Base-by-base conservation (phyloP, 2,329 filamentous ascomycete species). In the Elsinoe arachidis region DNA sequence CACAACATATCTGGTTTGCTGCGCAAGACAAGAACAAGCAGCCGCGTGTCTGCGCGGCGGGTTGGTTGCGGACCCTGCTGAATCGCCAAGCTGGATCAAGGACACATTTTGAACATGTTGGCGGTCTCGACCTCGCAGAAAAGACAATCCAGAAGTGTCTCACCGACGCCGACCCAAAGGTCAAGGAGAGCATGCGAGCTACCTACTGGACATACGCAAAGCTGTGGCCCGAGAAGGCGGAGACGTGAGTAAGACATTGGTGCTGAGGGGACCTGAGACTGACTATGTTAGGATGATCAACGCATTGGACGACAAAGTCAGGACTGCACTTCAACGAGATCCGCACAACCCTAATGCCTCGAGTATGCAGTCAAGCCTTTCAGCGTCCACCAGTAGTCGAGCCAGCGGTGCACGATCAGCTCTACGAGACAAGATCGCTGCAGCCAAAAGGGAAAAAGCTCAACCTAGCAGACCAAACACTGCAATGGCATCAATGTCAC, bases 1-100 rank as follows among this genome's bases (percentile, higher is more conserved):
- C 96, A 78, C 88, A 95, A 69, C 92, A 97, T 66, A 77, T 97
- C 49, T 88, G 84, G 76, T 75, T 76, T 56, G 91, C 92, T 21
- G 87, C 82, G 61, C 87, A 95, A 69, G 92, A 99, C 74, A 97
- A 96, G 76, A 97, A 96, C 67, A 86, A 91, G 2, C 87, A 93
- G 67, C 86, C 91, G 14, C 84, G 93, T 60, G 82, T 82, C 1
- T 95, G 86, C 70, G 86, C 85, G 1, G 79, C 87, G 1, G 85
- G 81, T 6, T 99, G 93, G 93, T 74, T 97, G 30, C 88, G 85
- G 71, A 95, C 86, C 1, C 72, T 97, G 17, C 74, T 99, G 38
- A 85, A 80, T 63, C 88, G 89, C 65, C 88, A 95, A 68, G 75
- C 81, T 1, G 79, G 82, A 61, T 88, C 96, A 72, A 95, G 90